Percentiles rank a stretch among this genome's conserved stretches.
Conservation (phyloP, 2,329 filamentous ascomycete genomes). For the Aspergillus versicolor region DNA sequence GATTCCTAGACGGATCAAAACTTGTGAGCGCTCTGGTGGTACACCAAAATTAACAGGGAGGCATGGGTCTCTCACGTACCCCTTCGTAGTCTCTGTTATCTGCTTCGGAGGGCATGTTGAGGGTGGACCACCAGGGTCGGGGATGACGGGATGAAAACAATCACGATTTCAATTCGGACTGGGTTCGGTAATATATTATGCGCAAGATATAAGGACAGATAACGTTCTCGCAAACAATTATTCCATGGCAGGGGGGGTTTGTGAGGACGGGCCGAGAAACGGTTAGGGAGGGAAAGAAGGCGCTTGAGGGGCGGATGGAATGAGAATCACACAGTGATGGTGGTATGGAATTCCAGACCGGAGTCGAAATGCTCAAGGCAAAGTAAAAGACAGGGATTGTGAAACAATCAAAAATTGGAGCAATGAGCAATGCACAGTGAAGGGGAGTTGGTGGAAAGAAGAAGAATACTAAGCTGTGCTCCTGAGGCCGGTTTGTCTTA, state of each 20-base stretch:
- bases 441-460: background rate
- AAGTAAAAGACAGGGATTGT: slow-evolving; percentile 11
- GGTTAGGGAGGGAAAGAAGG: slow-evolving; percentile 10
- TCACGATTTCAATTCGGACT: slow-evolving; percentile 9
- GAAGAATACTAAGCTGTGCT: slow-evolving; percentile 1
- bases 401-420: slow-evolving; percentile 9
- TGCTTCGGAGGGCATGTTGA: slow-evolving; percentile 34
- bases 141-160: background rate
- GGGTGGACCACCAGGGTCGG: slow-evolving; percentile 18
- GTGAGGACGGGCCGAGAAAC: slow-evolving; percentile 1
- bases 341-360: slow-evolving; percentile 14
- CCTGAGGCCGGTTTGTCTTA: slow-evolving; percentile 1
- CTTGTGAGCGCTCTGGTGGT: slow-evolving; percentile 5
- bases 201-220: slow-evolving; percentile 2
- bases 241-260: slow-evolving; percentile 18
- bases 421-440: background rate
- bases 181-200: background rate
- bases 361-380: slow-evolving; percentile 3
- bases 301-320: slow-evolving; percentile 8
- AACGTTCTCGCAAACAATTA: slow-evolving; percentile 10
- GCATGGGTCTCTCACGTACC: slow-evolving; percentile 26
- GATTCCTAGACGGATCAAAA: slow-evolving; percentile 57
- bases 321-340: slow-evolving; percentile 1
- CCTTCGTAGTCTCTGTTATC: slow-evolving; percentile 45
- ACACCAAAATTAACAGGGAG: slow-evolving; percentile 7